Percentiles rank a stretch among this genome's conserved stretches.
Evolutionary conservation across 306 rosid species (phyloP).

Genomic region (Cicer arietinum): DNA sequence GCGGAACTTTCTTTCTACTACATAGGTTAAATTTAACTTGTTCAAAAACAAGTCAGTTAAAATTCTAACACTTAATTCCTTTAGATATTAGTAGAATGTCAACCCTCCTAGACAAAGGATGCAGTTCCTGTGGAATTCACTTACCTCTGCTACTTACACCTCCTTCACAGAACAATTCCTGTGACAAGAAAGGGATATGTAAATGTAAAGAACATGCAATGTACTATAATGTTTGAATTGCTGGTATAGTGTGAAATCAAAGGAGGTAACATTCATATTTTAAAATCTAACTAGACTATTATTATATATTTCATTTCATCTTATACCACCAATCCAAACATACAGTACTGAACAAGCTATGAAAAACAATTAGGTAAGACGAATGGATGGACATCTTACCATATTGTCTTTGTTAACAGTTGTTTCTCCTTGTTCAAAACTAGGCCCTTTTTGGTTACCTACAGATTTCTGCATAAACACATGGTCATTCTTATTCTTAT

Average conservation of each 20-base stretch:
- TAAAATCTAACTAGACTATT: too few relatives aligned
- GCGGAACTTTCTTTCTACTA: constrained; percentile 38
- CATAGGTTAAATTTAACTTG: constrained; percentile 35
- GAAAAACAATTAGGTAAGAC: not conserved
- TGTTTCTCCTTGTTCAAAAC: constrained; percentile 56
- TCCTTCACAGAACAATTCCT: constrained; percentile 63
- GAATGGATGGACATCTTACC: constrained; percentile 49
- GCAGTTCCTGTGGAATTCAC: constrained; percentile 34
- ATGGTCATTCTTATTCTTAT: constrained; percentile 56
- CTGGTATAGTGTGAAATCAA: too few relatives aligned
- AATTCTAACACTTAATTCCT: constrained; percentile 32
- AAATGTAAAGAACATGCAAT: not conserved
- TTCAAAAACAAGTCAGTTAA: constrained; percentile 45
- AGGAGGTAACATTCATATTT: too few relatives aligned
- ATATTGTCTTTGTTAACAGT: constrained; percentile 57
- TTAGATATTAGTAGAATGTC: constrained; percentile 40
- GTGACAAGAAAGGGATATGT: constrained; percentile 33
- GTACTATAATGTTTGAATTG: too few relatives aligned
- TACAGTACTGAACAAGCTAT: not conserved
- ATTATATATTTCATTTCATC: too few relatives aligned
- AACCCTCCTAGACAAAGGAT: constrained; percentile 39
- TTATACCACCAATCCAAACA: too few relatives aligned
- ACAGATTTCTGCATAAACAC: constrained; percentile 59
- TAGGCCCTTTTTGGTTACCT: constrained; percentile 56
- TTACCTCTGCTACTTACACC: constrained; percentile 52